Base-by-base conservation (phyloP, 2,329 filamentous ascomycete genomes). In the Sclerotinia nivalis region DNA sequence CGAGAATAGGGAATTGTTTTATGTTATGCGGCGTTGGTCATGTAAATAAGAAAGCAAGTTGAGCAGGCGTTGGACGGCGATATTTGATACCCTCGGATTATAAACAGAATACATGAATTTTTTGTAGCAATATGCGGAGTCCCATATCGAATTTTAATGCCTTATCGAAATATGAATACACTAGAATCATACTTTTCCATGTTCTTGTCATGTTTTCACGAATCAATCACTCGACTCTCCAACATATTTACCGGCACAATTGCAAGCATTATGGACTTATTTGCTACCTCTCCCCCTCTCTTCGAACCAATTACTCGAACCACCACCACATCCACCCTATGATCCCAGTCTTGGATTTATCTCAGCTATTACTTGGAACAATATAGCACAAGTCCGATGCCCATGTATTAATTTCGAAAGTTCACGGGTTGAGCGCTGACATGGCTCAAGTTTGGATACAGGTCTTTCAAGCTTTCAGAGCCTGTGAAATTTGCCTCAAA, bases 1-100 rank as follows among this genome's bases (percentile, higher is more conserved):
- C 10, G 31, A 64, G 34, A 25, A 22, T 9, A 22, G 40, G 47
- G 47, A 52, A 20, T 64, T 28, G 5, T 28, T n/a, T 37, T 15
- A 22, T 22, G n/a, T 50, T 40, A 40, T 28, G 22, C 50, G 61
- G 61, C 61, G 47, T 64, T 25, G 13, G 47, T n/a, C 58, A 31
- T 49, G 54, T 43, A 43, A 34, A 40, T 10, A 40, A 28, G 3
- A 37, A 49, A 52, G 43, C 13, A 60, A 60, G 9, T 64, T 18
- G 25, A 22, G 28, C 54, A 59, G 65, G 65, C 65, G 54, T 59
- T 59, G 31, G 40, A 50, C 65, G 40, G 22, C 54, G 54, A 67
- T 59, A 34, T 28, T 59, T 67, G 65, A 67, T 67, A 67, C 65
- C 65, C 65, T 45, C 25, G 65, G 54, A 34, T 59, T 45, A 47